Conservation (phyloP, 768 basidiomycete genomes). For the Mycena metata region DNA sequence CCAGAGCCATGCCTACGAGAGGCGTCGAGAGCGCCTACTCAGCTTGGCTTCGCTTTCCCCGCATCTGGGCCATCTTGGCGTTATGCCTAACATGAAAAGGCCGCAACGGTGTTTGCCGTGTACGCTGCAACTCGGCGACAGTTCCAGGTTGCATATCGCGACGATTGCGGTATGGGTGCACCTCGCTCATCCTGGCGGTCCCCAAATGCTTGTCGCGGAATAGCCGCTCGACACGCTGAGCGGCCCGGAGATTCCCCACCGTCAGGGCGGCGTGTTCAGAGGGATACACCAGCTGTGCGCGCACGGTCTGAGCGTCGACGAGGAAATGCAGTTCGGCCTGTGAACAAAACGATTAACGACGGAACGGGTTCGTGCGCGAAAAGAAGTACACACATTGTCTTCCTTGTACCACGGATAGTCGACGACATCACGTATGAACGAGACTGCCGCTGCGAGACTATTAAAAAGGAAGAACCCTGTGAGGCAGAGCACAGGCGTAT, state of each 20-base stretch:
- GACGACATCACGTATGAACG: constrained; percentile 27
- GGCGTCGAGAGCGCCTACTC: too few species aligned
- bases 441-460: constrained; percentile 3
- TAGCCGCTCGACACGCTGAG: constrained; percentile 28
- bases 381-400: constrained; percentile 18
- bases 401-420: constrained; percentile 24
- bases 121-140: constrained; percentile 25
- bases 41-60: not conserved
- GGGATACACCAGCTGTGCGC: constrained; percentile 31
- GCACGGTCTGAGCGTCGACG: constrained; percentile 32
- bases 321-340: constrained; percentile 33
- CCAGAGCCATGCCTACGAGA: too few species aligned
- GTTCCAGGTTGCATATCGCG: constrained; percentile 11
- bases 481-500: constrained; percentile 13
- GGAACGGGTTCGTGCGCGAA: not conserved
- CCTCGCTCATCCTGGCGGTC: constrained; percentile 17
- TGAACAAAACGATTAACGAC: not conserved
- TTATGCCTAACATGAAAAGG: constrained; percentile 24
- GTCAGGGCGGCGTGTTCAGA: constrained; percentile 16
- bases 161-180: constrained; percentile 28
- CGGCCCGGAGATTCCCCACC: constrained; percentile 20
- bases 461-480: constrained; percentile 33
- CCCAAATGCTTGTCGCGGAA: constrained; percentile 20
- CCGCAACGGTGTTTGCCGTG: constrained; percentile 19
- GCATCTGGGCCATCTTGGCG: constrained; percentile 21